Evolutionary conservation across 768 basidiomycete species (phyloP).

Genomic region (Mycena kentingensis): DNA sequence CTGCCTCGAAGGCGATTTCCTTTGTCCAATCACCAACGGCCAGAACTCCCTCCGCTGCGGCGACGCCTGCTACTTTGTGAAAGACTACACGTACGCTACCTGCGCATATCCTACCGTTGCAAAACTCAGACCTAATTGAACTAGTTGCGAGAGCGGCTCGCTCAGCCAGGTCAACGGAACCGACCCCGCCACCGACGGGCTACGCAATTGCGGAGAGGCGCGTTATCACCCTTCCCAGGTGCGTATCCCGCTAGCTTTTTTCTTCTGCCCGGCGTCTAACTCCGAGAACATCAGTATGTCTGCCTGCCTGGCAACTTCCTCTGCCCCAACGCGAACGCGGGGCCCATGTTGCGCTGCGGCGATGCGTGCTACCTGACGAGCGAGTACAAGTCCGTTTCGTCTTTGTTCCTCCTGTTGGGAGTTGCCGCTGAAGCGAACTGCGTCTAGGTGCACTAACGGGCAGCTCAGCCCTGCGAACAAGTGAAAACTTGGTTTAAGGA

Average conservation of each 20-base stretch:
- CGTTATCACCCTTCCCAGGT: constrained; percentile 10
- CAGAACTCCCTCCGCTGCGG: not conserved
- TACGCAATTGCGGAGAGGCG: constrained; percentile 7
- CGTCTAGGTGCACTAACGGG: too few species aligned
- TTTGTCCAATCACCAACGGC: not conserved
- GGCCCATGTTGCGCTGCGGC: constrained; percentile 3
- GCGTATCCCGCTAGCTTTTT: not conserved
- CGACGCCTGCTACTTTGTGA: not conserved
- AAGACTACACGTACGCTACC: not conserved
- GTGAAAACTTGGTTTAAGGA: too few species aligned
- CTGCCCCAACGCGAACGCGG: constrained; percentile 8
- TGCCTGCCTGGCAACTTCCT: constrained; percentile 14
- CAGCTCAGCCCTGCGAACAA: too few species aligned
- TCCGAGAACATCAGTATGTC: constrained; percentile 4
- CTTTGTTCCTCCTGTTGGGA: too few species aligned
- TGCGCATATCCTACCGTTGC: not conserved
- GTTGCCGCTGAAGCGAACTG: too few species aligned
- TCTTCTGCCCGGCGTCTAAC: not conserved
- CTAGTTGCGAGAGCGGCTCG: not conserved
- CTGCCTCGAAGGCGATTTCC: not conserved
- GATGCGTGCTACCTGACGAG: constrained; percentile 2
- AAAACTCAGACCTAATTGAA: not conserved
- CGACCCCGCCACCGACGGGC: too few species aligned
- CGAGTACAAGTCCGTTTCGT: constrained; percentile 10
- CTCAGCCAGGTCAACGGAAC: too few species aligned